These are phyloP conservation scores for Fusarium sp. DNA, from an alignment of 2,329 filamentous ascomycete genomes.

Conservation along the genomic window DNA sequence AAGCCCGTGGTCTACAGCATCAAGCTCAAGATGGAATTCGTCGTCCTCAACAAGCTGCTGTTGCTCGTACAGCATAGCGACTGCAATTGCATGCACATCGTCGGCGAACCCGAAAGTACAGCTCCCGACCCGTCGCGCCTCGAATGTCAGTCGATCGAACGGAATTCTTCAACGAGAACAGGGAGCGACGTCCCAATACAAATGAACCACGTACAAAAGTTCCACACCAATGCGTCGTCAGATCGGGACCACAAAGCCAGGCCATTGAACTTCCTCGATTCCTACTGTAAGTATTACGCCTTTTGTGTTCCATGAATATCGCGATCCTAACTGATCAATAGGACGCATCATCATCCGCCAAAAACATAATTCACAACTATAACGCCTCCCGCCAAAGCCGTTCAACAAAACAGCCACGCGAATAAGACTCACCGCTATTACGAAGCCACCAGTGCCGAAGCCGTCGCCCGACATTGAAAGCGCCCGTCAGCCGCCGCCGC, in stretches of 20 bases:
- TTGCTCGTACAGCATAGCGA: conserved; percentile 32
- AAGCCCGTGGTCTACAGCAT: conserved; percentile 44
- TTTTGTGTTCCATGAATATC: not conserved
- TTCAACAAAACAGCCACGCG: conserved; percentile 2
- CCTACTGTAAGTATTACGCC: conserved; percentile 13
- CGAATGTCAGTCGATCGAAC: conserved; percentile 17
- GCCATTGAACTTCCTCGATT: conserved; percentile 22
- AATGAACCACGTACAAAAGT: conserved; percentile 5
- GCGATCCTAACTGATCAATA: not conserved
- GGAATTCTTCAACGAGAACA: conserved; percentile 11
- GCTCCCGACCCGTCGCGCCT: not conserved
- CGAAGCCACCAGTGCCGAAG: conserved; percentile 6
- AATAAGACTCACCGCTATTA: conserved; percentile 14
- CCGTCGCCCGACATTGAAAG: not conserved
- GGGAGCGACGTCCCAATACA: conserved; percentile 23
- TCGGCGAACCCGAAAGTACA: conserved; percentile 16
- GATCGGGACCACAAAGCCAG: conserved; percentile 10
- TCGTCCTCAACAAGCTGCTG: conserved; percentile 39
- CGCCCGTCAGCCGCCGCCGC: not conserved
- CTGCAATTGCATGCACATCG: conserved; percentile 39
- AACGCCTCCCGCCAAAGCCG: not conserved
- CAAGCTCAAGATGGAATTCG: conserved; percentile 43
- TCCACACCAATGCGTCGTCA: not conserved
- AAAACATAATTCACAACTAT: not conserved
- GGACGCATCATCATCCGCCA: not conserved